phyloP scores from a whole-genome alignment of 108 stramenopile genomes.

The Nitzschia inconspicua region DNA sequence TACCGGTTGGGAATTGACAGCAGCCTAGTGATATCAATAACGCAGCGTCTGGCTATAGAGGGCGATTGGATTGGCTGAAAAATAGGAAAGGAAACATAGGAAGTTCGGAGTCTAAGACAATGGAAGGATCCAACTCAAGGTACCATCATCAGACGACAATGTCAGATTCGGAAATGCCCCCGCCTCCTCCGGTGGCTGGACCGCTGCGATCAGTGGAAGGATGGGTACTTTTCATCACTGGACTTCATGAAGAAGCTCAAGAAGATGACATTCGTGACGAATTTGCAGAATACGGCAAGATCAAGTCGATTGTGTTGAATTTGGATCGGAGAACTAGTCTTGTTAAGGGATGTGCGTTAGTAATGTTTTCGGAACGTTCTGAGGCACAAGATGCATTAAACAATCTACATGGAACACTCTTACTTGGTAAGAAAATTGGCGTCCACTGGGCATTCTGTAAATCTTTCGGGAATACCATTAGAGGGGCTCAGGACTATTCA shows the following conservation, averaged over 20 bases:
- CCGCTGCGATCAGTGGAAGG: conserved; percentile 61
- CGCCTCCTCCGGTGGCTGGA: conserved; percentile 18
- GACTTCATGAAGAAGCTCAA: conserved; percentile 65
- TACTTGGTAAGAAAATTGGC: conserved; percentile 50
- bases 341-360: conserved; percentile 51
- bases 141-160: neutral
- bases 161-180: conserved; percentile 10
- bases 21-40: too few relatives aligned
- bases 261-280: conserved; percentile 61
- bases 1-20: too few relatives aligned
- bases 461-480: too few relatives aligned
- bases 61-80: too few relatives aligned
- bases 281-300: conserved; percentile 47
- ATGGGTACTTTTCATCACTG: conserved; percentile 70
- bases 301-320: conserved; percentile 53
- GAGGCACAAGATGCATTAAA: conserved; percentile 55
- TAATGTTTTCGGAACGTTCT: conserved; percentile 24
- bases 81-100: too few relatives aligned
- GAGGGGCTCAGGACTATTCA: too few relatives aligned
- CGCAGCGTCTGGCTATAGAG: too few relatives aligned
- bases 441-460: conserved; percentile 67
- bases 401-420: conserved; percentile 44
- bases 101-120: too few relatives aligned
- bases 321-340: conserved; percentile 62
- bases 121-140: too few relatives aligned